Evolutionary conservation across 495 filamentous ascomycete genomes (phyloP), one percentile per base, ranked within the genome.

Genomic region (Astrocystis sublimbata): DNA sequence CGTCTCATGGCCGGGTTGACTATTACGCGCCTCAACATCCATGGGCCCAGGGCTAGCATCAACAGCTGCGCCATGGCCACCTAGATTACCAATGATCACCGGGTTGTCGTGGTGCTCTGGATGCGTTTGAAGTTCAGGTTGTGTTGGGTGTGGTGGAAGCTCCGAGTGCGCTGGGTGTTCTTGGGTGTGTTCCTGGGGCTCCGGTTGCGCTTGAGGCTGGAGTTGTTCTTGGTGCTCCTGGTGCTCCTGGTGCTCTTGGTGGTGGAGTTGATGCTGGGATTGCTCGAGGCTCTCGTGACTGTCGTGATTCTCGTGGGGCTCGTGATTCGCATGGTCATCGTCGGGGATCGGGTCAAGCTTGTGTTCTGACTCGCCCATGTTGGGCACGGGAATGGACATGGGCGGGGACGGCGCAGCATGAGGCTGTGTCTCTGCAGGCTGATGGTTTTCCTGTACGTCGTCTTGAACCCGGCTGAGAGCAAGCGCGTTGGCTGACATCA

Each of bases 401-500:
- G 75, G 58, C 8, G 66, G 66, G 36, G 65, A 68, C 2, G 65
- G 66, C 2, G 58, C 45, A 38, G 56, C 50, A 33, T 50, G 61
- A 40, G 63, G 47, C 26, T 64, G 70, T 8, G 43, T 40, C 19
- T 66, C 61, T 31, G 61, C 67, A 10, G 60, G 51, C 50, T 68
- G 70, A 23, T 60, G 52, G 15, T 49, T 46, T 17, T 71, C 66
- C 53, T 67, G 65, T 19, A 73, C 69, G 53, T 70, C 67, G 49
- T 78, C 77, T 31, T 79, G 77, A 10, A 81, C 71, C 47, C 77
- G 82, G 69, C 81, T 86, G 73, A 86, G 81, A 19, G 76, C 76
- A 6, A 73, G 63, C 19, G 75, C 73, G 23, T 72, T 79, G 28
- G 76, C 76, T 21, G 81, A 81, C 73, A 88, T 76, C n/a, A 88